phyloP scores from a whole-genome alignment of 805 yeast genomes.

The Candida pini region DNA sequence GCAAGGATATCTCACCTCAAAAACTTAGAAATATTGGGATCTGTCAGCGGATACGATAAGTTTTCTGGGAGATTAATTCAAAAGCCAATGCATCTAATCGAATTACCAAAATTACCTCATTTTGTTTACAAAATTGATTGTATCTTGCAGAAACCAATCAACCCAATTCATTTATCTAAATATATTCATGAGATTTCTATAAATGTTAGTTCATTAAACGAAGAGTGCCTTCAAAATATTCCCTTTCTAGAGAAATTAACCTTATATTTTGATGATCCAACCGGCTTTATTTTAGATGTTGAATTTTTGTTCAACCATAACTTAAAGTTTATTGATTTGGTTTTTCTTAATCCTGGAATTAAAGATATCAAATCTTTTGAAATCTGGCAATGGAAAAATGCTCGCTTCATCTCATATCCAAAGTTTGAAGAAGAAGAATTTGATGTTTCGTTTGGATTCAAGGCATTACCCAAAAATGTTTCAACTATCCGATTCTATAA shows the following conservation, averaged over 20 bases:
- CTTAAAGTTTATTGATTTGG: background rate
- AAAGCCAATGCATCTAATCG: background rate
- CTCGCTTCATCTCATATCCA: background rate
- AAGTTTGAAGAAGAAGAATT: background rate
- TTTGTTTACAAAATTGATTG: background rate
- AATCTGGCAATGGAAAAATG: background rate
- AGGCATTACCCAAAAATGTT: background rate
- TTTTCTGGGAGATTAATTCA: background rate
- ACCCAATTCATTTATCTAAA: background rate
- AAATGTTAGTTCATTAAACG: background rate
- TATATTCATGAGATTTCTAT: background rate
- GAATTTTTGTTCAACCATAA: constrained; percentile 1
- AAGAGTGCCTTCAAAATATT: background rate
- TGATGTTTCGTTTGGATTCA: background rate
- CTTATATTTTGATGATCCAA: background rate
- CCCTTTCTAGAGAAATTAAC: background rate
- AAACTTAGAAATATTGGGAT: background rate
- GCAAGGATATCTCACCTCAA: background rate
- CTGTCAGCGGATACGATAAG: background rate
- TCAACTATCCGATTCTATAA: background rate
- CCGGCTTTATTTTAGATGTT: background rate
- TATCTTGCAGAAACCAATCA: background rate
- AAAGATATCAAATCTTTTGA: constrained; percentile 1
- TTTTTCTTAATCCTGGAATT: background rate
- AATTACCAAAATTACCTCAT: background rate